Base-by-base conservation (phyloP, 306 rosid genomes). In the Cyclanthera cordifolia region DNA sequence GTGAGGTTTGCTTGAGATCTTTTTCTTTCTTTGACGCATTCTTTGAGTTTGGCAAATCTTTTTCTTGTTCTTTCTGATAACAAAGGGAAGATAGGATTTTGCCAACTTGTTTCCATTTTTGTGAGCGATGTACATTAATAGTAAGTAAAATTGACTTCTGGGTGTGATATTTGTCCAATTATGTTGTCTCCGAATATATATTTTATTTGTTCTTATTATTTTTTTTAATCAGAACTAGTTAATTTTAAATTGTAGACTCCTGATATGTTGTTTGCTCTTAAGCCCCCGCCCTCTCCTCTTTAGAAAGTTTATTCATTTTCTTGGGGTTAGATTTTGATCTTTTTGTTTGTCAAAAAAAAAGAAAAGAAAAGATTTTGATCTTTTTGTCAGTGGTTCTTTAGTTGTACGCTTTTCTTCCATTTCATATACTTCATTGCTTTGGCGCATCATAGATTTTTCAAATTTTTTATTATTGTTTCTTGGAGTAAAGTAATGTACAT, bases 21-120 rank as follows among this genome's bases (percentile, higher is more conserved):
- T 34, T 69, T 53, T 23, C 58, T 69, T 51, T 51, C 25, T 69
- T 50, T 64, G 13, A 43, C n/a, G 53, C 70, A 41, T 64, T 13
- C 13, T 43, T 3, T 11, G n/a, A n/a, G n/a, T n/a, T n/a, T n/a
- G n/a, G n/a, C n/a, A n/a, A 61, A 19, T 37, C 2, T 61, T 61
- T 19, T 11, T 20, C 47, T 32, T 19, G 32, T 59, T 32, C 60
- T 59, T 32, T 59, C 14, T 32, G 25, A n/a, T n/a, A 25, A 24
- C 24, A 25, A 32, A 32, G 46, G 1, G 25, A 11, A 51, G 51
- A 17, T 11, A 32, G 11, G 12, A 39, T 61, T 65, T 65, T 17
- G 20, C 1, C 2, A 23, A 65, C 23, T 65, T 43, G 70, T 65
- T 41, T 65, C 53, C 70, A 20, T 23, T 65, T 65, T 45, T 7